These are phyloP conservation scores for Fusarium sp. DNA, from an alignment of 2,329 filamentous ascomycete species.

Conservation along the genomic window DNA sequence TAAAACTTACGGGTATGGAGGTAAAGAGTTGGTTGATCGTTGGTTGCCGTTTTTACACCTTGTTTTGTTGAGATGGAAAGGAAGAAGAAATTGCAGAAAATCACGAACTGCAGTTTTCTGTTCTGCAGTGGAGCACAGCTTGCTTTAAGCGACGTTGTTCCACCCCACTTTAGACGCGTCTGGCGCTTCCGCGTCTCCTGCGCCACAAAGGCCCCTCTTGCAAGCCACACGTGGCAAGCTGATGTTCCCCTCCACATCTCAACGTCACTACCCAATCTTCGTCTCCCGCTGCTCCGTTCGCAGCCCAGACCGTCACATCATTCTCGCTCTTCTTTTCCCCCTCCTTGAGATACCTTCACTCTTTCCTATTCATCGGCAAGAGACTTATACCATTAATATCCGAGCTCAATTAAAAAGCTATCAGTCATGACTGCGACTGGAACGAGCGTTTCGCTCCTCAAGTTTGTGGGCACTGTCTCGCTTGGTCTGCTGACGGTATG, in stretches of 20 bases:
- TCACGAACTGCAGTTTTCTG: constrained; percentile 40
- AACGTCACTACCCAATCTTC: constrained; percentile 37
- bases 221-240: constrained; percentile 23
- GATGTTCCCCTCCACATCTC: constrained; percentile 19
- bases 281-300: constrained; percentile 5
- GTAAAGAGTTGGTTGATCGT: constrained; percentile 1
- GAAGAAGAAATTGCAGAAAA: constrained; percentile 41
- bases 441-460: constrained; percentile 80
- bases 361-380: constrained; percentile 6
- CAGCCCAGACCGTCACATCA: constrained; percentile 33
- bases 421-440: constrained; percentile 73
- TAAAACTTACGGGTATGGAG: constrained; percentile 24
- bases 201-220: constrained; percentile 13
- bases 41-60: background rate
- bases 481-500: constrained; percentile 89
- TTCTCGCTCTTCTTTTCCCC: constrained; percentile 21
- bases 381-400: constrained; percentile 4
- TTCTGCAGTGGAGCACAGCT: constrained; percentile 20
- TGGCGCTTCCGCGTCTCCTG: background rate
- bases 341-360: constrained; percentile 13
- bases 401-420: constrained; percentile 1
- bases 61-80: constrained; percentile 22
- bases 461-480: constrained; percentile 93
- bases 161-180: constrained; percentile 26
- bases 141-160: constrained; percentile 30